Conservation (phyloP, 2,329 filamentous ascomycete species). For the Trematosphaeria pertusa region DNA sequence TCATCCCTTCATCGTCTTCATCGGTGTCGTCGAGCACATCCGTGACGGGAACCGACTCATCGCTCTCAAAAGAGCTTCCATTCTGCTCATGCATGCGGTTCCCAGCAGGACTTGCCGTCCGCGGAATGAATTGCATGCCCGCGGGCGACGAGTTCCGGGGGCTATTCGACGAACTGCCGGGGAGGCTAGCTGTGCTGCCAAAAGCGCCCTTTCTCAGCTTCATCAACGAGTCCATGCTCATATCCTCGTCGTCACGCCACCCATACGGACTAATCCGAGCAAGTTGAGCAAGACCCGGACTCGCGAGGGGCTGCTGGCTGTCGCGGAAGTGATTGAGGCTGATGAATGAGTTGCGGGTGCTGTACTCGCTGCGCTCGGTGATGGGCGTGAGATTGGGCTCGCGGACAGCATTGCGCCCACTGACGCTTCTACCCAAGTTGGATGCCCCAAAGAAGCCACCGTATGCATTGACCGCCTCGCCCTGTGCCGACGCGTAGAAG, state of each 20-base stretch:
- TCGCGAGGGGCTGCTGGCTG: constrained; percentile 63
- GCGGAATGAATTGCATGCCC: constrained; percentile 44
- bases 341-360: constrained; percentile 89
- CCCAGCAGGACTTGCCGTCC: constrained; percentile 36
- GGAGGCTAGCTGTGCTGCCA: constrained; percentile 75
- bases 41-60: constrained; percentile 28
- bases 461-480: constrained; percentile 68
- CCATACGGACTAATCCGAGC: constrained; percentile 64
- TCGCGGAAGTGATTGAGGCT: constrained; percentile 65
- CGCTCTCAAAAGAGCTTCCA: constrained; percentile 32
- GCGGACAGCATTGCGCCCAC: constrained; percentile 67
- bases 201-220: constrained; percentile 78
- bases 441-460: constrained; percentile 90
- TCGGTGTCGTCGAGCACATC: constrained; percentile 27
- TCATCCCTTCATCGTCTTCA: constrained; percentile 30
- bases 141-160: constrained; percentile 47
- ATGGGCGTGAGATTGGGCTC: constrained; percentile 96
- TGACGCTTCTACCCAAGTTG: constrained; percentile 70
- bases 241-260: constrained; percentile 66
- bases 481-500: constrained; percentile 76
- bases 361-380: constrained; percentile 94
- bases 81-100: constrained; percentile 37
- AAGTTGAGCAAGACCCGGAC: constrained; percentile 79
- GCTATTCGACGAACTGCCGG: constrained; percentile 59
- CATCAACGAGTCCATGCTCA: constrained; percentile 75